Conservation (phyloP, 306 rosid species). For the Gleditsia sinensis region DNA sequence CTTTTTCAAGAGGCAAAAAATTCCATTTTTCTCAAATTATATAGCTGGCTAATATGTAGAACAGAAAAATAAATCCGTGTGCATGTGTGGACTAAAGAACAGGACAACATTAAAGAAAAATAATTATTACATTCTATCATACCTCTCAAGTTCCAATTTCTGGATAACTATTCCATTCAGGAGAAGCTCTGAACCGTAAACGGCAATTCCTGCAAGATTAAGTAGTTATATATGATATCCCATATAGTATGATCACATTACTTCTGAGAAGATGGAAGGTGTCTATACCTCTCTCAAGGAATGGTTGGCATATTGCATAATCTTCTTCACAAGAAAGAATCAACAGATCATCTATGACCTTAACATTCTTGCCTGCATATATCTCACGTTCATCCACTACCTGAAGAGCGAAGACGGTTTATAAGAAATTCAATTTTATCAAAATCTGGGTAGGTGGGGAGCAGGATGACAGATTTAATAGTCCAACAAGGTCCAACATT, state of each 20-base stretch:
- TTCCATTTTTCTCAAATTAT: slow-evolving; percentile 23
- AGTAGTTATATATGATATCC: neutral
- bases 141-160: slow-evolving; percentile 47
- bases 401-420: slow-evolving; percentile 41
- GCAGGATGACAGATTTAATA: neutral
- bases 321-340: slow-evolving; percentile 64
- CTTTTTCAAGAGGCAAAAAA: neutral
- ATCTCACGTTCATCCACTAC: slow-evolving; percentile 48
- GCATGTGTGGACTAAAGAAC: neutral
- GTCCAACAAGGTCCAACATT: slow-evolving; percentile 9
- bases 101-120: slow-evolving; percentile 10
- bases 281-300: slow-evolving; percentile 45
- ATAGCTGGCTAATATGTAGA: slow-evolving; percentile 4
- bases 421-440: neutral
- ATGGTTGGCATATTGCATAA: slow-evolving; percentile 39
- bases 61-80: neutral
- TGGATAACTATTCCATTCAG: slow-evolving; percentile 56
- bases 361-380: slow-evolving; percentile 29
- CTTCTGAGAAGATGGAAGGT: slow-evolving; percentile 21
- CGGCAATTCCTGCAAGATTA: slow-evolving; percentile 45
- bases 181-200: slow-evolving; percentile 51
- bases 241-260: neutral
- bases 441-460: neutral
- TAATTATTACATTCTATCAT: slow-evolving; percentile 5
- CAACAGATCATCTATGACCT: slow-evolving; percentile 41